Evolutionary conservation across 352 stramenopile genomes (phyloP).

Genomic region (Globisporangium yorkense): DNA sequence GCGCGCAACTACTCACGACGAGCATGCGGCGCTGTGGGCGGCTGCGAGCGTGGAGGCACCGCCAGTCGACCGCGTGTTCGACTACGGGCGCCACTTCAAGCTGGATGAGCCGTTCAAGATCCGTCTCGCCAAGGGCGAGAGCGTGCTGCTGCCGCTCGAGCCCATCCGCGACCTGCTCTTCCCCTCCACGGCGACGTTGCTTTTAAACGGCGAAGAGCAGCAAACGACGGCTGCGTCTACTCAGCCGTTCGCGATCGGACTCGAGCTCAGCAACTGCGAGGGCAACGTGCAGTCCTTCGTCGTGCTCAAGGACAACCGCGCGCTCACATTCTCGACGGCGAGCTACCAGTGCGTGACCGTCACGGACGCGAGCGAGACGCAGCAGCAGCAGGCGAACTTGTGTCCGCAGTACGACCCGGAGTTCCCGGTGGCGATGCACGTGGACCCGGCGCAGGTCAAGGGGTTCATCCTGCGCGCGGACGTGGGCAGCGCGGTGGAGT

Average conservation of each 20-base stretch:
- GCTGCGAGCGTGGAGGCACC: neutral
- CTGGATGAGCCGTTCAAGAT: conserved; percentile 25
- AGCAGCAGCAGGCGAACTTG: conserved; percentile 16
- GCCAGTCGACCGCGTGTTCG: conserved; percentile 16
- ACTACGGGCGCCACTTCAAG: conserved; percentile 18
- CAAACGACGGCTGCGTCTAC: neutral
- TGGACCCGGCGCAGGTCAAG: conserved; percentile 17
- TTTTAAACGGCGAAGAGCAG: neutral
- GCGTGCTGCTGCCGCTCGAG: conserved; percentile 22
- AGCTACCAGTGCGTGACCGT: conserved; percentile 30
- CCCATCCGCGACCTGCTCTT: conserved; percentile 23
- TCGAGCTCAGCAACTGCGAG: conserved; percentile 25
- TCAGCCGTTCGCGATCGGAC: conserved; percentile 15
- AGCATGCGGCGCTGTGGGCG: neutral
- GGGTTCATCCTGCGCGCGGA: conserved; percentile 24
- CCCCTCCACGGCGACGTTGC: neutral
- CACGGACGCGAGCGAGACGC: conserved; percentile 2
- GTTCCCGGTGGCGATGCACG: conserved; percentile 11
- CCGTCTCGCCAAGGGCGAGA: conserved; percentile 15
- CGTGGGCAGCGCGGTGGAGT: conserved; percentile 8
- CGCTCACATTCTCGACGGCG: conserved; percentile 19
- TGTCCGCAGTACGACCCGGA: conserved; percentile 21
- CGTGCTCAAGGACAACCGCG: conserved; percentile 9
- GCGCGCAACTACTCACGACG: neutral
- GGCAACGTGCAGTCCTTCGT: conserved; percentile 23